phyloP scores from a whole-genome alignment of 768 basidiomycete genomes.

The Paxillus involutus region DNA sequence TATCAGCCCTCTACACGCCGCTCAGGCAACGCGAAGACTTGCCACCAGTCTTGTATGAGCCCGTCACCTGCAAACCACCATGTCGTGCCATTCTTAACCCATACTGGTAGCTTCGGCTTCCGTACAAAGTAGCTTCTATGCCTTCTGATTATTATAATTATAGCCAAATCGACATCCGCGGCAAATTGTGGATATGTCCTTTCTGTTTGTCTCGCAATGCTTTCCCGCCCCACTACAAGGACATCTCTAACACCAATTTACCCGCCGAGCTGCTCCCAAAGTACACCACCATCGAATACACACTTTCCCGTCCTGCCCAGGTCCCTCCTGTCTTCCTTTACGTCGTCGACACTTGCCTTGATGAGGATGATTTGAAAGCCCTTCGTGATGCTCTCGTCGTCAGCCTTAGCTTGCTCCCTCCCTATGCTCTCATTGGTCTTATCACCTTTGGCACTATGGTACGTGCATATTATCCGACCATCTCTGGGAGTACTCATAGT shows the following conservation, averaged over 20 bases:
- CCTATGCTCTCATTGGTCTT: conserved; percentile 91
- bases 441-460: conserved; percentile 99
- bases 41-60: conserved; percentile 95
- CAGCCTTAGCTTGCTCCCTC: conserved; percentile 89
- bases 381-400: conserved; percentile 93
- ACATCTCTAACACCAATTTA: conserved; percentile 94
- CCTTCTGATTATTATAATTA: conserved; percentile 5
- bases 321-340: conserved; percentile 97
- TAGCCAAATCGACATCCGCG: conserved; percentile 98
- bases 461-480: conserved; percentile 17
- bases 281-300: conserved; percentile 99
- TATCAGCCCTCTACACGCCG: conserved; percentile 96
- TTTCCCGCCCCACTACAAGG: conserved; percentile 98
- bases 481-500: background rate
- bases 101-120: conserved; percentile 69
- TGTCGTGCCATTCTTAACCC: conserved; percentile 98
- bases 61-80: conserved; percentile 96
- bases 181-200: conserved; percentile 99
- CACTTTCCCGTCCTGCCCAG: conserved; percentile 86
- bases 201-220: conserved; percentile 97
- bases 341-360: conserved; percentile 95
- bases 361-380: conserved; percentile 94
- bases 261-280: conserved; percentile 95
- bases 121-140: background rate
- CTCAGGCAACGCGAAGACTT: conserved; percentile 92